Evolutionary conservation across 2,329 filamentous ascomycete genomes (phyloP), one percentile per base, ranked within the genome.

Genomic region (Aspergillus felis): DNA sequence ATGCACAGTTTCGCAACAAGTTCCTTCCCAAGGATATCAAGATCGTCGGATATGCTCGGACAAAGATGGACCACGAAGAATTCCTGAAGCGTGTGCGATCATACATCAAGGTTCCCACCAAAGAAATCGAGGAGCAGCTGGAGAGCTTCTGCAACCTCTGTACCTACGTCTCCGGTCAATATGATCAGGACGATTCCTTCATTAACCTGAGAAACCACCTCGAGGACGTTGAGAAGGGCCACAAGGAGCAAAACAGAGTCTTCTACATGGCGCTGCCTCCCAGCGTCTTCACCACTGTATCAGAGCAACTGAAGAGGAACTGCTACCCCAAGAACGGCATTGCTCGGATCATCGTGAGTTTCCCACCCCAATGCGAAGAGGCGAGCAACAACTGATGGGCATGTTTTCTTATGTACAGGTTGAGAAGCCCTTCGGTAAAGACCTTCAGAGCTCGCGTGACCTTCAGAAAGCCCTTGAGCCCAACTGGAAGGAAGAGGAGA

Each of bases 221-320:
- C 56, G 85, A 91, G 72, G 86, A 91, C 67, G 80, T 97, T 32
- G 94, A 99, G 82, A 82, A 89, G 72, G 89, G 86, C 62, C 87
- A 87, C 65, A 84, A 88, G 65, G 90, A 96, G 81, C 89, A 88
- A 67, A 89, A 99, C 80, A 87, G 94, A 68, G 84, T 99, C 68
- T 99, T 99, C 82, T 99, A 99, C 85, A 99, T 99, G 94, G 94
- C 94, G 7, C 84, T 99, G 32, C 94, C 94, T 5, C 94, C 94
- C 50, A 97, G 92, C 68, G 94, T 99, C 72, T 99, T 99, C 83
- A 97, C 91, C 67, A 91, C 93, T 60, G 94, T 99, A 63, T 97
- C 93, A 3, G 91, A 97, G 78, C 93, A 97, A 76, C 79, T 99
- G 68, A 99, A 97, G 86, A 89, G 87, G 76, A 96, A 93, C 82